phyloP scores from a whole-genome alignment of 768 basidiomycete species.

The Pholiota conissans region DNA sequence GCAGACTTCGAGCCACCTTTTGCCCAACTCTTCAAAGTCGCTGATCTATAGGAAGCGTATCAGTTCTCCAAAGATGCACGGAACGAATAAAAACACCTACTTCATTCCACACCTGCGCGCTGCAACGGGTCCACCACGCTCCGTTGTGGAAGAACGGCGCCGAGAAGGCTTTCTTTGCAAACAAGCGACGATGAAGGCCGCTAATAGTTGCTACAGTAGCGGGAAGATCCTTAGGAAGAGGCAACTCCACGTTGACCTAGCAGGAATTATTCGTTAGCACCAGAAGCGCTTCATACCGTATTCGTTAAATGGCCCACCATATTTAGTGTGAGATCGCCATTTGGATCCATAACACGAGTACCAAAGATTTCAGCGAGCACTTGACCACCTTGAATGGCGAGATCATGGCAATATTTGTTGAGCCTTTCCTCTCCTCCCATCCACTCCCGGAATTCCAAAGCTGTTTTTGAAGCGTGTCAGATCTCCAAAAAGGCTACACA shows the following conservation, averaged over 20 bases:
- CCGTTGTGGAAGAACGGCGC: slow-evolving; percentile 36
- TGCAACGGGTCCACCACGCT: slow-evolving; percentile 47
- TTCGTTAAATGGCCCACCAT: slow-evolving; percentile 58
- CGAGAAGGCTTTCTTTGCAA: slow-evolving; percentile 35
- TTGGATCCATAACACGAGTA: slow-evolving; percentile 64
- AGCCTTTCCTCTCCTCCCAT: slow-evolving; percentile 83
- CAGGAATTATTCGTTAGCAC: not conserved
- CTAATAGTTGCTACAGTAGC: slow-evolving; percentile 20
- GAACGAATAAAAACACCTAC: too few relatives aligned
- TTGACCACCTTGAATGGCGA: slow-evolving; percentile 70
- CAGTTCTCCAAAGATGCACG: not conserved
- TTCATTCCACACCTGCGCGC: slow-evolving; percentile 49
- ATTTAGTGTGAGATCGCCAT: slow-evolving; percentile 62
- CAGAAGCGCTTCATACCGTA: not conserved
- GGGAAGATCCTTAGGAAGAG: slow-evolving; percentile 29
- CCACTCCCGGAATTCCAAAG: slow-evolving; percentile 75
- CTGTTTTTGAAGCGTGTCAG: slow-evolving; percentile 32
- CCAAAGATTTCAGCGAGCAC: slow-evolving; percentile 62
- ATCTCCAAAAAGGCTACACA: not conserved
- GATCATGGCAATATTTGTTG: slow-evolving; percentile 67
- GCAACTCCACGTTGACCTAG: slow-evolving; percentile 43
- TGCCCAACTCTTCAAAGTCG: slow-evolving; percentile 43
- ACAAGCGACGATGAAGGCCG: slow-evolving; percentile 24
- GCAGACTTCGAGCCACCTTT: slow-evolving; percentile 34
- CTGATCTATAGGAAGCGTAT: slow-evolving; percentile 35